These are phyloP conservation scores for Dissoconium aciculare DNA, from an alignment of 2,329 filamentous ascomycete genomes.

Conservation along the genomic window DNA sequence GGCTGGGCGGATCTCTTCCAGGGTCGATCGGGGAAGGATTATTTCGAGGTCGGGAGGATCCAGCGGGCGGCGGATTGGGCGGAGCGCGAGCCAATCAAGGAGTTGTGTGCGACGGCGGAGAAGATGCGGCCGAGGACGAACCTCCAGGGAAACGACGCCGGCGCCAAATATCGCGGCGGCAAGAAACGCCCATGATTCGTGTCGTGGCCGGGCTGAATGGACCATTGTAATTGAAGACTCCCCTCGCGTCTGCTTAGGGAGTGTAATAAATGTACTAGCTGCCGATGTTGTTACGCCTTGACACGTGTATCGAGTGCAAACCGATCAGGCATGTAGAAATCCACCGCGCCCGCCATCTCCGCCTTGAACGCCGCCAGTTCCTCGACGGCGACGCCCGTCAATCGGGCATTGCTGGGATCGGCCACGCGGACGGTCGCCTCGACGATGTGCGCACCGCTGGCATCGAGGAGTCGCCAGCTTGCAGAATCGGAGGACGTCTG, in stretches of 20 bases:
- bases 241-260: too few species aligned
- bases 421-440: conserved; percentile 44
- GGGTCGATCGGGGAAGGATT: conserved; percentile 52
- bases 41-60: conserved; percentile 64
- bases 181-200: too few species aligned
- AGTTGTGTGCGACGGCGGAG: conserved; percentile 41
- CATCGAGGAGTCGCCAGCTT: conserved; percentile 33
- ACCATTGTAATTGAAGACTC: too few species aligned
- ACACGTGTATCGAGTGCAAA: conserved; percentile 46
- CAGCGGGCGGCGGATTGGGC: conserved; percentile 47
- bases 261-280: too few species aligned
- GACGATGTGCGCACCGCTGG: conserved; percentile 42
- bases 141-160: too few species aligned
- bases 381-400: conserved; percentile 39
- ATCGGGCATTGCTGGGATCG: conserved; percentile 39
- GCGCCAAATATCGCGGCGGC: too few species aligned
- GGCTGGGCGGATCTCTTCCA: conserved; percentile 76
- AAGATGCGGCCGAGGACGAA: conserved; percentile 42
- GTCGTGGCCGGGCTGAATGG: too few species aligned
- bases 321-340: conserved; percentile 42
- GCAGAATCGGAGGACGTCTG: too few species aligned
- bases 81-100: conserved; percentile 33
- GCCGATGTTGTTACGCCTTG: too few species aligned
- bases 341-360: conserved; percentile 41
- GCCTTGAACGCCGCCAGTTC: conserved; percentile 42